Evolutionary conservation across 1,284 basidiomycete species (phyloP), one percentile per base, ranked within the genome.

Genomic region (Fomitopsis pinicola): DNA sequence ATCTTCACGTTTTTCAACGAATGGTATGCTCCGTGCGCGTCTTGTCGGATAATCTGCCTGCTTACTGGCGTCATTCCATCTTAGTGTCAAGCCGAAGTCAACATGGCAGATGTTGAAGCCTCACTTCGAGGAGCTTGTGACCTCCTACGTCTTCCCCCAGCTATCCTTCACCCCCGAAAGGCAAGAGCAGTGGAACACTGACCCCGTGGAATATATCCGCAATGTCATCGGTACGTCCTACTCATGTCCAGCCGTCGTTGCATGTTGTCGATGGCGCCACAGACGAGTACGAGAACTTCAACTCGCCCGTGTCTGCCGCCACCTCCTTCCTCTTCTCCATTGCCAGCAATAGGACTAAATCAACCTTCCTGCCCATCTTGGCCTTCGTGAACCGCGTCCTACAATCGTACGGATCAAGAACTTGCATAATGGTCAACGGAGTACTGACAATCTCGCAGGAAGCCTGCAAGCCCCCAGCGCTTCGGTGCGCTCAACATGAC

Each of bases 91-190:
- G 76, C 93, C 93, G 10, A 94, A 92, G 71, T 83, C 89, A 17
- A 95, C 91, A 3, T 95, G 93, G 92, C 77, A 81, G 2, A 80
- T 92, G 42, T 81, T 95, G 69, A 94, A 94, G 72, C 92, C 92
- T 22, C 92, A 93, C 67, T 84, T 89, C 54, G 80, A 90, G 69
- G 84, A 76, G 5, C 82, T 95, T 5, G 83, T 94, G 17, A 85
- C 88, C 14, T 82, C 80, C 42, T 93, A 94, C 68, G 85, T 91
- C 8, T 95, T 94, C 79, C 92, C 93, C n/a, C 88, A 92, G 67
- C 80, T 95, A 22, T 89, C 86, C 40, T 93, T 94, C 77, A 90
- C 85, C 22, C 75, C 84, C 10, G 75, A 80, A 0, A 87, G 87
- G 69, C 79, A 86, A 67, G 80, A 85, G 55, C 77, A 88, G 15